Percentiles rank a stretch among this genome's conserved stretches.
These are phyloP conservation scores for Ambrosiella beaveri DNA, from an alignment of 2,329 filamentous ascomycete species.

Conservation along the genomic window DNA sequence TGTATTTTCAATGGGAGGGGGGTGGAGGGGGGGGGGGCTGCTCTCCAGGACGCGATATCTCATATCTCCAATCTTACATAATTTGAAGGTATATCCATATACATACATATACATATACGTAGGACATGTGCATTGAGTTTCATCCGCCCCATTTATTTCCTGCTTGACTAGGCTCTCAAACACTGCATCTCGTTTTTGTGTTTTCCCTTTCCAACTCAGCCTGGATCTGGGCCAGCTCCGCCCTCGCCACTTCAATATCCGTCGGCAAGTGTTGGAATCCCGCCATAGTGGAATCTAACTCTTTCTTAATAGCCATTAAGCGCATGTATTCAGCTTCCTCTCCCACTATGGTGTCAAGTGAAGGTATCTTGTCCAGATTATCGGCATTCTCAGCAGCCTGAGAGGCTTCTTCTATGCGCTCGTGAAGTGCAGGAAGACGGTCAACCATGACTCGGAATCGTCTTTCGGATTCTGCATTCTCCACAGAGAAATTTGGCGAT, in stretches of 20 bases:
- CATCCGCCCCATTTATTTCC: constrained; percentile 19
- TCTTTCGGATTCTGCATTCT: constrained; percentile 59
- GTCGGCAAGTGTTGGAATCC: constrained; percentile 57
- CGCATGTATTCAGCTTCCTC: constrained; percentile 15
- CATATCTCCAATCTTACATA: neutral
- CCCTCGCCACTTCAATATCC: constrained; percentile 48
- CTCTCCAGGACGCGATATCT: too few species aligned
- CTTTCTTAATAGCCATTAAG: constrained; percentile 41
- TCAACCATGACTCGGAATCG: constrained; percentile 48
- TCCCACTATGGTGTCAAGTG: constrained; percentile 1
- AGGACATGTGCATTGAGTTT: neutral
- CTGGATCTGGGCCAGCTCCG: constrained; percentile 52
- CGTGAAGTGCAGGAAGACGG: constrained; percentile 47
- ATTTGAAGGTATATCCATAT: neutral
- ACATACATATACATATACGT: neutral
- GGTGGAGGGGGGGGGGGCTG: too few species aligned
- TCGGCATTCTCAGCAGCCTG: neutral
- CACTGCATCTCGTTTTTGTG: constrained; percentile 47
- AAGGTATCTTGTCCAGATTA: neutral
- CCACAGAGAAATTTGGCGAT: constrained; percentile 40
- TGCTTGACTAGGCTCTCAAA: constrained; percentile 57
- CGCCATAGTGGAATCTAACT: constrained; percentile 43
- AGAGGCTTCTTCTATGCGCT: neutral
- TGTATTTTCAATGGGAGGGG: too few species aligned
- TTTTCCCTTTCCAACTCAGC: constrained; percentile 43